A percentile compares a stretch with the other conserved stretches of the same genome.
These are phyloP conservation scores for Dendrocalamus sinicus DNA, from an alignment of 176 grass and related monocot species.

Conservation along the genomic window DNA sequence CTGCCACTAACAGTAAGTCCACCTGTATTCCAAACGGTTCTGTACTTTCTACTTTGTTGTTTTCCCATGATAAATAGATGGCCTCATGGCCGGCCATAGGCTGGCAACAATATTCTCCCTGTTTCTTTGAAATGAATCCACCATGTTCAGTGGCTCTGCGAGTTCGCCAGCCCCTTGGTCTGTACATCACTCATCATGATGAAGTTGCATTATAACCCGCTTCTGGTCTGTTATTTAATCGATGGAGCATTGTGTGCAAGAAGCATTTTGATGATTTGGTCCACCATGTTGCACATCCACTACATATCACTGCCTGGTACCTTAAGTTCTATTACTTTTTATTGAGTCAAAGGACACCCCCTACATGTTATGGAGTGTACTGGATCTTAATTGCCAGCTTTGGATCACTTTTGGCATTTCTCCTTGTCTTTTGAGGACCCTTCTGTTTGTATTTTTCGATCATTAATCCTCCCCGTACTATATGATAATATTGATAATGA, in stretches of 20 bases:
- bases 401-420: constrained; percentile 27
- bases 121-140: constrained; percentile 27
- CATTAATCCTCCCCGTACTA: background rate
- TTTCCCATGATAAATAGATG: background rate
- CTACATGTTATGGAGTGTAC: background rate
- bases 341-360: background rate
- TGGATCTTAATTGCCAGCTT: background rate
- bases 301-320: background rate
- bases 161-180: background rate
- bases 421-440: constrained; percentile 6
- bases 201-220: background rate
- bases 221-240: constrained; percentile 22
- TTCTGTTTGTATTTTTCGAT: background rate
- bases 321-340: constrained; percentile 15
- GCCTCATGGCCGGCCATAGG: background rate
- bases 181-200: constrained; percentile 8
- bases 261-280: constrained; percentile 31
- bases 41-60: background rate
- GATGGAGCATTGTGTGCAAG: background rate
- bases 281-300: constrained; percentile 15
- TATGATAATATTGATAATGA: background rate
- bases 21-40: background rate
- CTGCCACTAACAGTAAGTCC: background rate
- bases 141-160: background rate
- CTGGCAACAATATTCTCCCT: constrained; percentile 32